phyloP scores from a whole-genome alignment of 768 basidiomycete species.

The Termitomyces heimii region DNA sequence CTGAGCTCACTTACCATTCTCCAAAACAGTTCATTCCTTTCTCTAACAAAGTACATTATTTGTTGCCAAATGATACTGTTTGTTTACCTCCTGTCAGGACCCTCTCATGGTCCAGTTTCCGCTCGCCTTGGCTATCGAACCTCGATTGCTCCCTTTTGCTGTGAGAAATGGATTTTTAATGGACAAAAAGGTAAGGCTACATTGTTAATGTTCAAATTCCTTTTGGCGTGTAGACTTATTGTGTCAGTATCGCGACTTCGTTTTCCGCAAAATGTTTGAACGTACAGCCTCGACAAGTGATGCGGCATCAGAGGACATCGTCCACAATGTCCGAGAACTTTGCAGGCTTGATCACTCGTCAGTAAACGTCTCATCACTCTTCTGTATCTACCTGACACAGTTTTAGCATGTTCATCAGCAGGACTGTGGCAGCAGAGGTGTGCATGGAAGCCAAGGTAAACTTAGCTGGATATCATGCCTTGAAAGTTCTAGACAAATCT shows the following conservation, averaged over 20 bases:
- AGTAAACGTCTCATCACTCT: slow-evolving; percentile 13
- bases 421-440: slow-evolving; percentile 78
- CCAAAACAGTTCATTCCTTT: slow-evolving; percentile 69
- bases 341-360: slow-evolving; percentile 67
- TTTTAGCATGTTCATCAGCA: slow-evolving; percentile 72
- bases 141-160: slow-evolving; percentile 65
- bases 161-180: slow-evolving; percentile 70
- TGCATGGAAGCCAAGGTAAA: slow-evolving; percentile 78
- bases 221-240: background rate
- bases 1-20: slow-evolving; percentile 10
- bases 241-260: slow-evolving; percentile 70
- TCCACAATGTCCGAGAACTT: slow-evolving; percentile 64
- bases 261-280: slow-evolving; percentile 86
- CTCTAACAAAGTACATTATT: slow-evolving; percentile 49
- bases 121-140: slow-evolving; percentile 71
- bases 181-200: slow-evolving; percentile 59
- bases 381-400: slow-evolving; percentile 4
- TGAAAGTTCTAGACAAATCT: slow-evolving; percentile 61
- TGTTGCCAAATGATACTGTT: slow-evolving; percentile 6
- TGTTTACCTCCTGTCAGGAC: slow-evolving; percentile 39
- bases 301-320: slow-evolving; percentile 54
- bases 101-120: slow-evolving; percentile 76
- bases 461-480: slow-evolving; percentile 59
- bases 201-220: background rate
- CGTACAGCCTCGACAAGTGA: slow-evolving; percentile 44